Evolutionary conservation across 768 basidiomycete genomes (phyloP), one percentile per base, ranked within the genome.

Genomic region (Panellus pusillus): DNA sequence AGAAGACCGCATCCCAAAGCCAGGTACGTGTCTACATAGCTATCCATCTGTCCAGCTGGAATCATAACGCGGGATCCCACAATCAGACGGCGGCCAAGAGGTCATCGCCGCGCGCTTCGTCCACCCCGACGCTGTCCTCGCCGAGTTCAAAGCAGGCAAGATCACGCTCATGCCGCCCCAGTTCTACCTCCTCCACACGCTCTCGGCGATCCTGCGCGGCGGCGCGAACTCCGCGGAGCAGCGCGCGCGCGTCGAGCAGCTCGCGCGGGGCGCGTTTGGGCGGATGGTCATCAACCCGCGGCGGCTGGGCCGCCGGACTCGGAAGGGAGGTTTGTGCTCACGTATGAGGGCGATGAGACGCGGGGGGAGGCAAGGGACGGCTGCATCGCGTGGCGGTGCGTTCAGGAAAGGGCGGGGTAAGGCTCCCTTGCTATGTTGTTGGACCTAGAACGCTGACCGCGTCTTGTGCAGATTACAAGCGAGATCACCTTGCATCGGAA

Each of bases 151-250:
- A 17, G 70, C 71, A 28, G 72, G 76, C 18, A 73, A 75, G 52
- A 82, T 89, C 53, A 72, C 72, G 4, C 73, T 89, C 41, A 83
- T 88, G 83, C 87, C 87, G 15, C 88, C 88, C 12, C 88, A 90
- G 64, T 86, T 77, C 63, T 90, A 90, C 65, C 77, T 90, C 47
- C 67, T 89, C 24, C 71, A 75, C 9, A 88, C 85, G 3, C 73
- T 90, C 35, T 73, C 81, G 4, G 73, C 72, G 29, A 72, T 88
- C 31, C 70, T 89, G 19, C 52, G 66, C 2, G 79, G 78, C 38
- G 52, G 66, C 7, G 47, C 55, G 45, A 79, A 69, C 53, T 81
- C 79, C 2, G 36, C 60, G 1, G 72, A 71, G 14, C 82, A 87
- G 61, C 72, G 78, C 37, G 71, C 67, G 29, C 70, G 68, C 52